Evolutionary conservation across 2,329 filamentous ascomycete species (phyloP).

Genomic region (Neodidymelliopsis sp.): DNA sequence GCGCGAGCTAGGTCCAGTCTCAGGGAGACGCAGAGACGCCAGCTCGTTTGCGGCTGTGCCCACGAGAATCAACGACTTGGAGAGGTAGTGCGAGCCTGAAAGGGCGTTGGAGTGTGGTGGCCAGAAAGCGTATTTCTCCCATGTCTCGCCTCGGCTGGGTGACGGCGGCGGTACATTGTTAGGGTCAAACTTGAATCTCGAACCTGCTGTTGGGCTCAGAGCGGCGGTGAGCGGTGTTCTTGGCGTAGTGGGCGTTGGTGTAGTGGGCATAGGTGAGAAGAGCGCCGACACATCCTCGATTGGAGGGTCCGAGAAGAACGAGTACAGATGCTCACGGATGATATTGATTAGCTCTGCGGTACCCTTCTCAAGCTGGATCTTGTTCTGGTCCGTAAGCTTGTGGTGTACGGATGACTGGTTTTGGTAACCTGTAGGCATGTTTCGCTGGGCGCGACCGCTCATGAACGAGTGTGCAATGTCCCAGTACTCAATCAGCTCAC

Average conservation of each 20-base stretch:
- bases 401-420: slow-evolving; percentile 84
- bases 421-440: slow-evolving; percentile 80
- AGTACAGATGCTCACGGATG: slow-evolving; percentile 78
- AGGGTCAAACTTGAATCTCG: slow-evolving; percentile 80
- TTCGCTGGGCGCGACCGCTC: slow-evolving; percentile 80
- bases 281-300: slow-evolving; percentile 89
- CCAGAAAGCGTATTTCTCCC: slow-evolving; percentile 97
- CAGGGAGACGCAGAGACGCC: slow-evolving; percentile 74
- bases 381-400: slow-evolving; percentile 74
- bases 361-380: slow-evolving; percentile 76
- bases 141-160: slow-evolving; percentile 76
- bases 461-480: slow-evolving; percentile 90
- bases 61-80: slow-evolving; percentile 80
- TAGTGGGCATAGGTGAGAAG: slow-evolving; percentile 78
- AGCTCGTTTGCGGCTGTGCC: slow-evolving; percentile 89
- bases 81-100: slow-evolving; percentile 89
- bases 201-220: slow-evolving; percentile 68
- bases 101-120: slow-evolving; percentile 91
- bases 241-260: slow-evolving; percentile 69
- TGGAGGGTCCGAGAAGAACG: slow-evolving; percentile 87
- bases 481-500: slow-evolving; percentile 93
- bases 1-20: slow-evolving; percentile 58
- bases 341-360: slow-evolving; percentile 82
- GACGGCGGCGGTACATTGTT: slow-evolving; percentile 80
- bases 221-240: slow-evolving; percentile 62